Conservation (phyloP, 176 grass and related monocot species). For the Carex parvula region DNA sequence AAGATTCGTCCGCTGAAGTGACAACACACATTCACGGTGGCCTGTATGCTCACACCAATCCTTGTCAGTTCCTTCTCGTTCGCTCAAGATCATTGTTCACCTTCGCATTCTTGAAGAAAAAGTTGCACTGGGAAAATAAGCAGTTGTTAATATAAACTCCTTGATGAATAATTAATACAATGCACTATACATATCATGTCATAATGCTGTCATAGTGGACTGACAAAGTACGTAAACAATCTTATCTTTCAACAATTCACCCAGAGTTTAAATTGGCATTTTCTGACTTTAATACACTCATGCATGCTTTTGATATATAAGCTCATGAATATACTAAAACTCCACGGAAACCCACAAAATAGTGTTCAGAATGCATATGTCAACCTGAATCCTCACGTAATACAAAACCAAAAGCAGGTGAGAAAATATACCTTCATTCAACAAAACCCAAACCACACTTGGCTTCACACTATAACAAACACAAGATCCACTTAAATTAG, state of each 20-base stretch:
- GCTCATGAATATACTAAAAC: too few relatives aligned
- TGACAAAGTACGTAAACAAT: not conserved
- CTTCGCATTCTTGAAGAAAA: constrained; percentile 40
- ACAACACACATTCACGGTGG: constrained; percentile 58
- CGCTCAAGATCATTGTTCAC: constrained; percentile 48
- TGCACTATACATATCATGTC: not conserved
- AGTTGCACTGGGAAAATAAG: not conserved
- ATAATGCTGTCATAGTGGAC: not conserved
- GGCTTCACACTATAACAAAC: not conserved
- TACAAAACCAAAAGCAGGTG: too few relatives aligned
- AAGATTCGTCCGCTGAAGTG: constrained; percentile 30
- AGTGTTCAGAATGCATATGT: too few relatives aligned
- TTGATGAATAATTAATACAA: not conserved
- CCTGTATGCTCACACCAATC: constrained; percentile 37
- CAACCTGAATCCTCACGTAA: too few relatives aligned
- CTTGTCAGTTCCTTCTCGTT: constrained; percentile 16
- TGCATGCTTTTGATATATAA: not conserved
- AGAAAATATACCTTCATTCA: not conserved
- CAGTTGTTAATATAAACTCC: not conserved
- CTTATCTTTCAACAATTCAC: too few relatives aligned
- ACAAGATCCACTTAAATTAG: not conserved
- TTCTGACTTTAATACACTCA: too few relatives aligned
- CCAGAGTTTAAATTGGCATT: too few relatives aligned
- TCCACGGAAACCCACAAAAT: too few relatives aligned
- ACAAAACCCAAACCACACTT: not conserved